Evolutionary conservation across 2,329 filamentous ascomycete species (phyloP), one percentile per base, ranked within the genome.

Genomic region (Cordyceps pruinosa): DNA sequence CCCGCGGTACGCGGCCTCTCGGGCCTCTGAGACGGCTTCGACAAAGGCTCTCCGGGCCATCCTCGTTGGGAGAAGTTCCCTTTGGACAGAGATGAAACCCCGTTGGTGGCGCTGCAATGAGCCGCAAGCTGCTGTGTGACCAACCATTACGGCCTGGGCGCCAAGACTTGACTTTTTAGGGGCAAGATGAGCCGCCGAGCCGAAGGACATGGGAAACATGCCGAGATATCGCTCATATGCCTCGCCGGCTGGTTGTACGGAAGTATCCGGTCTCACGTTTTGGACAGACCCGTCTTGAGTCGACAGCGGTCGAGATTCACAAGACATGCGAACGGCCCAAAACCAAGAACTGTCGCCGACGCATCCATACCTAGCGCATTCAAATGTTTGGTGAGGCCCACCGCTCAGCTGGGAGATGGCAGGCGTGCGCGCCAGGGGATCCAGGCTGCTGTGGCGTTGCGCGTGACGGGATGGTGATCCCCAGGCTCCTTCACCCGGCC

Each of bases 391-490:
- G 30, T 6, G 13, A 37, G 46, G 21, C 8, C 37, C 49, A 6
- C n/a, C n/a, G n/a, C 37, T 52, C 37, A 52, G 49, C 37, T 42
- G 5, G 17, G 37, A 39, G 9, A 28, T 5, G 4, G 21, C 47
- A 28, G 34, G 34, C 47, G 32, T 28, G 23, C 23, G 17, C 26
- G 15, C 17, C 19, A 21, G 23, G 32, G 34, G 13, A 35, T 23
- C 26, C n/a, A 41, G 37, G 32, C 32, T 13, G 13, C 13, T 25
- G 49, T 45, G 50, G 39, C 39, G 50, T 25, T 9, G 28, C 50
- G 50, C 50, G 50, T 53, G 50, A 53, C 35, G 28, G 48, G 35
- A 28, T 32, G 13, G 21, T 41, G 35, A 39, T 51, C 48, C 17
- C n/a, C n/a, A n/a, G 8, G 25, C 35, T 34, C 48, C 35, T 30